Evolutionary conservation across 2,329 filamentous ascomycete species (phyloP).

Genomic region (Madurella mycetomatis): DNA sequence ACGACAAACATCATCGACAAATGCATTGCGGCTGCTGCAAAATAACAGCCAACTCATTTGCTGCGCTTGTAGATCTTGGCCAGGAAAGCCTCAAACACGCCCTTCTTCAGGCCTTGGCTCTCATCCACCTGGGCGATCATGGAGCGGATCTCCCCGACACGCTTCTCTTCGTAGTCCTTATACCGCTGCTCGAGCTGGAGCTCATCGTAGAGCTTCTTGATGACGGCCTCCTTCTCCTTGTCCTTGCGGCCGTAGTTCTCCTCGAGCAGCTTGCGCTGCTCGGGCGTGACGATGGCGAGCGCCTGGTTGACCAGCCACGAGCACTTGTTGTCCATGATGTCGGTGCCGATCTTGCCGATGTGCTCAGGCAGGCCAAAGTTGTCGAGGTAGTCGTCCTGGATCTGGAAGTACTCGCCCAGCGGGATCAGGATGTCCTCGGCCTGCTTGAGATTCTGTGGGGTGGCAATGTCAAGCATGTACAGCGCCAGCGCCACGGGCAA

Average conservation of each 20-base stretch:
- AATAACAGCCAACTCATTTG: constrained; percentile 57
- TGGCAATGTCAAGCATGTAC: constrained; percentile 78
- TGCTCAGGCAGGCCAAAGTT: constrained; percentile 89
- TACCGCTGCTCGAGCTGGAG: constrained; percentile 79
- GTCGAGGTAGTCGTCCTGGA: constrained; percentile 98
- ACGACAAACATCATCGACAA: too few species aligned
- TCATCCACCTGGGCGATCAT: constrained; percentile 81
- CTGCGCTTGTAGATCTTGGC: constrained; percentile 97
- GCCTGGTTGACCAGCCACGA: constrained; percentile 98
- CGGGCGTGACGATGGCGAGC: constrained; percentile 70
- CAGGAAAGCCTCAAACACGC: constrained; percentile 83
- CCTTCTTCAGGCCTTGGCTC: constrained; percentile 82
- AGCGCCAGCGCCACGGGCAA: constrained; percentile 90
- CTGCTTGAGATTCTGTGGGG: constrained; percentile 81
- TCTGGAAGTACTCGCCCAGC: constrained; percentile 98
- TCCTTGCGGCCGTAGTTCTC: constrained; percentile 95
- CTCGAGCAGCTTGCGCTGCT: constrained; percentile 84
- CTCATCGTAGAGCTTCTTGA: constrained; percentile 88
- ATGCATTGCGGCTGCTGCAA: too few species aligned
- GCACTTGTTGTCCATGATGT: constrained; percentile 99
- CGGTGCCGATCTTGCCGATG: constrained; percentile 97
- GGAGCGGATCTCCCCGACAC: constrained; percentile 69
- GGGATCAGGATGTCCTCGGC: constrained; percentile 91
- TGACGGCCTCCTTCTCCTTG: constrained; percentile 69
- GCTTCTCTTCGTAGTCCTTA: constrained; percentile 83